Conservation (phyloP, 495 filamentous ascomycete species). For the Aspergillus incahuasiensis region DNA sequence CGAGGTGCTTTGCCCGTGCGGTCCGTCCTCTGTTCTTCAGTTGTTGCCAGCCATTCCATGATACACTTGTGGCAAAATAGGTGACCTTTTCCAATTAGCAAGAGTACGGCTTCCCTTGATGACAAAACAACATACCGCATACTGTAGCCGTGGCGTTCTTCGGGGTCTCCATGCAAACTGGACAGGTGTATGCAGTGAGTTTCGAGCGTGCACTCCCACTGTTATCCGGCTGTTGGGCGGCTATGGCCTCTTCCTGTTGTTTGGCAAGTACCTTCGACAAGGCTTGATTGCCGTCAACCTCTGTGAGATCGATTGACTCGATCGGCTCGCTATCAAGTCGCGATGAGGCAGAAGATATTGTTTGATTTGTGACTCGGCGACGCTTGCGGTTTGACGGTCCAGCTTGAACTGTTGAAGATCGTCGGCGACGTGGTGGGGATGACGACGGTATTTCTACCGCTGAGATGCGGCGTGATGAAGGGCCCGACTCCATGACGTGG, state of each 20-base stretch:
- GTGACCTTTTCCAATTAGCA: constrained; percentile 54
- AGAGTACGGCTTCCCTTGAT: too few species aligned
- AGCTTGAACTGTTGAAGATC: constrained; percentile 2
- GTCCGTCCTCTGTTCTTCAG: constrained; percentile 39
- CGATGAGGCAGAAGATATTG: background rate
- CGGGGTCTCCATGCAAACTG: constrained; percentile 80
- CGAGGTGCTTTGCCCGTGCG: constrained; percentile 22
- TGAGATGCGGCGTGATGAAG: background rate
- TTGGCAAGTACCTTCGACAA: constrained; percentile 46
- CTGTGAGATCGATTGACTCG: constrained; percentile 58
- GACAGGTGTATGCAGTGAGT: constrained; percentile 60
- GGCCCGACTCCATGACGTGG: background rate
- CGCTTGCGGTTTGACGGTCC: constrained; percentile 21
- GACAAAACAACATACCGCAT: constrained; percentile 61
- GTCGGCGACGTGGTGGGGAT: background rate
- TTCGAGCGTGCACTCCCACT: constrained; percentile 39
- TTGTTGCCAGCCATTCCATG: constrained; percentile 64
- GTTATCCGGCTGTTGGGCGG: constrained; percentile 48
- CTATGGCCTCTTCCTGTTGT: constrained; percentile 45
- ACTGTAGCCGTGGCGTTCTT: constrained; percentile 70
- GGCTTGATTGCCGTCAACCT: constrained; percentile 45
- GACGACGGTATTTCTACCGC: background rate
- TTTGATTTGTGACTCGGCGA: constrained; percentile 26
- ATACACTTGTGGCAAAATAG: constrained; percentile 83
- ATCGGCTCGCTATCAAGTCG: constrained; percentile 3